Conservation (phyloP, 1,284 basidiomycete species). For the Schizopora paradoxa region DNA sequence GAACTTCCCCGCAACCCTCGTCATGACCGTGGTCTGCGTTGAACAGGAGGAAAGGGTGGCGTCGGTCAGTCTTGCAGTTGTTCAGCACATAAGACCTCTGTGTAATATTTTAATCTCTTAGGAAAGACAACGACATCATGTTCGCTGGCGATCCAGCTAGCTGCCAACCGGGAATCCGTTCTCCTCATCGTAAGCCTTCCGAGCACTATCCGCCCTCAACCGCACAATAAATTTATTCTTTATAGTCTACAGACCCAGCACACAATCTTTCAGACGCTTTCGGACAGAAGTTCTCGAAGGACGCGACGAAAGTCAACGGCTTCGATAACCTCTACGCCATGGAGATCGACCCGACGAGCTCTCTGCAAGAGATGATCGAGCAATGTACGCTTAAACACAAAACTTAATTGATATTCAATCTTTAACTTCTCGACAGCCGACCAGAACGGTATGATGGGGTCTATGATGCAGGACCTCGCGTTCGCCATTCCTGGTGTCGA, state of each 20-base stretch:
- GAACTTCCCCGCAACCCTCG: conserved; percentile 13
- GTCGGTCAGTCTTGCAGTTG: conserved; percentile 76
- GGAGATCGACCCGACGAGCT: conserved; percentile 98
- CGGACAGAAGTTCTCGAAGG: conserved; percentile 98
- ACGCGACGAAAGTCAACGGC: conserved; percentile 98
- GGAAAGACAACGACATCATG: conserved; percentile 97
- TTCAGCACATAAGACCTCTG: not conserved
- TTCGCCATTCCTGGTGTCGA: conserved; percentile 99
- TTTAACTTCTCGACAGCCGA: conserved; percentile 52
- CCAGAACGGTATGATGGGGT: conserved; percentile 92
- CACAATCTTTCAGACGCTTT: conserved; percentile 99
- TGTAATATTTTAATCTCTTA: conserved; percentile 27
- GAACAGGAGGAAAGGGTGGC: conserved; percentile 86
- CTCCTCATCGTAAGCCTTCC: conserved; percentile 81
- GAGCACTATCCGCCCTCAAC: not conserved
- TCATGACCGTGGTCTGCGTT: conserved; percentile 10
- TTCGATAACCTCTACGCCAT: conserved; percentile 97
- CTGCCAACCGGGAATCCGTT: conserved; percentile 82
- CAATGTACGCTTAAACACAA: conserved; percentile 57
- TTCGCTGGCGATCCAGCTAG: conserved; percentile 91
- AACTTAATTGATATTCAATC: not conserved
- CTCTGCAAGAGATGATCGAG: conserved; percentile 99
- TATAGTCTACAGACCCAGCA: conserved; percentile 94
- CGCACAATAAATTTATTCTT: not conserved
- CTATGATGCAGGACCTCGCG: conserved; percentile 99